Evolutionary conservation across 1,284 basidiomycete species (phyloP), one percentile per base, ranked within the genome.

Genomic region (Ganoderma resinaceum): DNA sequence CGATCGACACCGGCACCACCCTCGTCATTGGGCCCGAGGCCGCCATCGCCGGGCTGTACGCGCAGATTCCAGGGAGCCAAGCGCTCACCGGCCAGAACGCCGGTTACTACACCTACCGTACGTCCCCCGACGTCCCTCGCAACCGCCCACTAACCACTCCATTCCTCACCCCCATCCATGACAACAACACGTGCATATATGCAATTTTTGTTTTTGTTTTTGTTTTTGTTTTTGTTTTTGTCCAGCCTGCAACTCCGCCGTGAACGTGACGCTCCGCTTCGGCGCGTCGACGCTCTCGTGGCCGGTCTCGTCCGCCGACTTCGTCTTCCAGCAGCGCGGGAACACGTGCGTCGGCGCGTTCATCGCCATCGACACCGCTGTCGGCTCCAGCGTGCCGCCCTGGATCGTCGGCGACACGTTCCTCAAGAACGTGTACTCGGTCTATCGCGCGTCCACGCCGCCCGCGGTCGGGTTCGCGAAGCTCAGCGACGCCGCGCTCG

Each of bases 331-430:
- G 57, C 78, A 82, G 75, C 76, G 90, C 38, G 80, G 81, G 11
- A 80, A 82, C 8, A 80, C 79, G 59, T 99, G 97, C 78, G 83
- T 98, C 58, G 96, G 96, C 61, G 91, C 94, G 0, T 89, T 99
- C 80, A 99, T 98, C 78, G 85, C 85, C 62, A 82, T 95, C 60
- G 78, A 84, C 62, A 82, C 84, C 0, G 76, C 80, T 35, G 23
- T 12, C 7, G 82, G 85, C 1, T 78, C 80, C 23, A 84, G 80
- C 58, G 83, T 87, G n/a, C 92, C 94, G 2, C 72, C 82, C 20
- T 98, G 95, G 93, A 97, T 98, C 74, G 83, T 98, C 57, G 97
- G 97, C 29, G 96, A 97, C 76, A 93, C 94, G 0, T 99, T 99
- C 86, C 86, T 99, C 61, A 98, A 97, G 88, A 97, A 96, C 77